Percentiles rank a stretch among this genome's conserved stretches.
Evolutionary conservation across 1,284 basidiomycete species (phyloP).

Genomic region (Ceratorhiza oryzae-sativae): DNA sequence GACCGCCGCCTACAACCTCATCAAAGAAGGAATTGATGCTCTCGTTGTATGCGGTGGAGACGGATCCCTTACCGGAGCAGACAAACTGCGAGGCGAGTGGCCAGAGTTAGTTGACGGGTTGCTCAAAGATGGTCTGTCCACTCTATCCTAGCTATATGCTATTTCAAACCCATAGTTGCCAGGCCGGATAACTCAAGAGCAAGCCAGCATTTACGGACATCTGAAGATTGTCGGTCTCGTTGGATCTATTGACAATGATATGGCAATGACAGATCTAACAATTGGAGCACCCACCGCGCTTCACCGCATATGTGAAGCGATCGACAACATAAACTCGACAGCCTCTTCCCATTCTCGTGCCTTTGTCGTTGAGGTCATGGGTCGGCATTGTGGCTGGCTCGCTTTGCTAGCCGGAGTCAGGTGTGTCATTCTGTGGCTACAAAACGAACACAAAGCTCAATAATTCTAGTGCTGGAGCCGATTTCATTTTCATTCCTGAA

Average conservation of each 20-base stretch:
- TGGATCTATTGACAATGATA: conserved; percentile 98
- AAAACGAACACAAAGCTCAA: background rate
- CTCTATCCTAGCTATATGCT: background rate
- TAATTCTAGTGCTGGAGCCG: conserved; percentile 78
- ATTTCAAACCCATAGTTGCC: conserved; percentile 44
- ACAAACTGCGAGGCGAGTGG: conserved; percentile 95
- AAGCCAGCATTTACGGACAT: conserved; percentile 75
- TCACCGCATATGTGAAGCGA: conserved; percentile 95
- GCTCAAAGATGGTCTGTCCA: conserved; percentile 60
- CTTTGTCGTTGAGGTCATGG: conserved; percentile 99
- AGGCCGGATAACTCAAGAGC: conserved; percentile 79
- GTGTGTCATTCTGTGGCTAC: conserved; percentile 53
- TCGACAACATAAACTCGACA: conserved; percentile 98
- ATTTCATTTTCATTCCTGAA: conserved; percentile 98
- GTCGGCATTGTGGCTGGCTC: conserved; percentile 97
- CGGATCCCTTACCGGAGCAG: conserved; percentile 94
- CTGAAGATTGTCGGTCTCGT: conserved; percentile 97
- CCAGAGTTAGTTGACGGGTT: conserved; percentile 79
- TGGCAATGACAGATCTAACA: conserved; percentile 96
- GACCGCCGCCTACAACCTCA: conserved; percentile 87
- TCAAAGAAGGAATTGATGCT: conserved; percentile 96
- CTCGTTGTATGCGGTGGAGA: conserved; percentile 97
- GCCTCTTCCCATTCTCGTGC: conserved; percentile 95
- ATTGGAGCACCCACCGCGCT: conserved; percentile 96
- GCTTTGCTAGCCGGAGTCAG: conserved; percentile 92